Base-by-base conservation (phyloP, 257 asterid species). In the Leptodermis oblonga region DNA sequence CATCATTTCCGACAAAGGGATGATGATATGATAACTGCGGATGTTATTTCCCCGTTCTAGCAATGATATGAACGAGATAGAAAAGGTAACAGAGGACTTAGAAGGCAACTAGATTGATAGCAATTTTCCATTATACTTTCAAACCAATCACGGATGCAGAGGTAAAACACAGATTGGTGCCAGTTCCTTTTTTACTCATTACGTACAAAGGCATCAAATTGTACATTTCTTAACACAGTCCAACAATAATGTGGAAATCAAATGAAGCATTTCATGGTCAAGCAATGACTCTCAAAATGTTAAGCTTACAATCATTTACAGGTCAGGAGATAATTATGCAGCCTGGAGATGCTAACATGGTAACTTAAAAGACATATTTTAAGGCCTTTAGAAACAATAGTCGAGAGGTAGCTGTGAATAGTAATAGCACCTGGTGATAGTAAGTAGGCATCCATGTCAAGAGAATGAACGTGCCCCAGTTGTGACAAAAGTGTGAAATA, bases 381-480 rank as follows among this genome's bases (percentile, higher is more conserved):
- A 36, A 36, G n/a, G n/a, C 4, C 51, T 4, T 42, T 61, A 54
- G 42, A 65, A 65, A 9, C 36, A 23, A 2, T 22, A 30, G 17
- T 10, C 33, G 39, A 26, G 46, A 41, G 46, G 46, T 8, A 17
- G 67, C 30, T 18, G 8, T 42, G 25, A 25, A 60, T 12, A 46
- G 62, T 69, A 28, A 15, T 8, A 34, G 60, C 74, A 91, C 95
- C 97, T 91, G 96, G 85, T 89, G 92, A 81, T 91, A 91, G 73
- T 91, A 91, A 1, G 97, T 91, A 18, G 97, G 97, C 97, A 91
- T 91, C 97, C 96, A 91, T 18, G 97, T 91, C 73, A 91, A 94
- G 70, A 91, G 83, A 83, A 91, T 91, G 72, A 92, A 92, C 20
- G 98, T 92, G 81, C 98, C 98, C 92, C 94, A 92, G 48, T 92